phyloP scores from a whole-genome alignment of 352 stramenopile species.

The Phytophthora europaea region DNA sequence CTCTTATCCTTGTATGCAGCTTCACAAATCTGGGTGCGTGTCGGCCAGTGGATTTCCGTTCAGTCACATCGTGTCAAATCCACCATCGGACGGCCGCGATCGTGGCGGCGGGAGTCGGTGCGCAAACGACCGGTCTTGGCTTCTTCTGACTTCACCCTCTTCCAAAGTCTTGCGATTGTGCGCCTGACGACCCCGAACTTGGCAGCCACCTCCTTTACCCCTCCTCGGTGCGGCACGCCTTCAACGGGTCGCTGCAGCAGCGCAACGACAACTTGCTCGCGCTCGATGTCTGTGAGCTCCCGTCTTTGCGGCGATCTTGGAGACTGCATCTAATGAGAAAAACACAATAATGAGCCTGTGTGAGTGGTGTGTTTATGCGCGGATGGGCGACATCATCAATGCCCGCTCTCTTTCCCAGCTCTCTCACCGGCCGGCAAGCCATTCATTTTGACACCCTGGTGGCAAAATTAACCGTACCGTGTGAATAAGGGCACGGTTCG shows the following conservation, averaged over 20 bases:
- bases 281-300: slow-evolving; percentile 3
- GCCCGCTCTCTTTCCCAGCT: neutral
- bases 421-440: too few relatives aligned
- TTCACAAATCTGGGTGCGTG: too few relatives aligned
- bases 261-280: slow-evolving; percentile 1
- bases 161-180: slow-evolving; percentile 8
- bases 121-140: slow-evolving; percentile 4
- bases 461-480: neutral
- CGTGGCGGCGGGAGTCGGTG: neutral
- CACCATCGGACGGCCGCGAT: slow-evolving; percentile 1
- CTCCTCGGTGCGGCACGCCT: neutral
- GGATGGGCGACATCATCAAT: neutral
- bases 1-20: too few relatives aligned
- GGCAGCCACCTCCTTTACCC: slow-evolving; percentile 4
- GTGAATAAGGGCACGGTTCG: neutral
- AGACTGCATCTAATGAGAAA: neutral
- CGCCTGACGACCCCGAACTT: slow-evolving; percentile 1
- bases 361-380: neutral
- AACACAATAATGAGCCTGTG: neutral
- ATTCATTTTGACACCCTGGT: too few relatives aligned
- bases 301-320: neutral
- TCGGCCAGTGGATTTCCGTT: too few relatives aligned
- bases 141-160: slow-evolving; percentile 8
- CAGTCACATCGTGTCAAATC: too few relatives aligned
- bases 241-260: slow-evolving; percentile 4